Base-by-base conservation (phyloP, 208 protist genomes). In the Wallacemonas sp. region DNA sequence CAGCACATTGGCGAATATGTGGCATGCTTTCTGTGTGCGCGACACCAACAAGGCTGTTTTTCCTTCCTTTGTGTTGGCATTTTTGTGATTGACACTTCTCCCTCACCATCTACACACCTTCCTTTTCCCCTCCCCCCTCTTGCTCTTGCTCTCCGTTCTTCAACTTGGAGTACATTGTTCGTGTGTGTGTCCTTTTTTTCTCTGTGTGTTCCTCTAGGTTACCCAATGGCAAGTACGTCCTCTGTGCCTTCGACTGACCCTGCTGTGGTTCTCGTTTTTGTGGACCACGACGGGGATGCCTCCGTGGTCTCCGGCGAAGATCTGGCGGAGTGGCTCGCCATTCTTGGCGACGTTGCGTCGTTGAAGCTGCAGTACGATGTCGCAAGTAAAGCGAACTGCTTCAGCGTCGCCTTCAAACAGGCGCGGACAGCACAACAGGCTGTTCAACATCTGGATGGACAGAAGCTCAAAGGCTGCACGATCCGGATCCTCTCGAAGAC, bases 301-400 rank as follows among this genome's bases (percentile, higher is more conserved):
- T 26, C 29, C 17, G 29, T 36, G 1, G 65, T 95, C 0, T 78
- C 70, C 19, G 56, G 67, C 2, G 80, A 90, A 34, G 90, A 95
- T 44, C 63, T 95, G 21, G 66, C 68, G 24, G 86, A 95, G 21
- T 95, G 84, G 83, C 66, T 93, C 23, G 55, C 65, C 26, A 83
- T 93, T 32, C 58, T 95, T 19, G 85, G 71, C 23, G 72, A 85
- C 1, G 74, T 95, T 38, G 73, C 85, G 6, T 56, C 78, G 4
- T 72, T 92, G 11, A 95, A 95, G 61, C 52, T 88, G 19, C 90
- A 93, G 72, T 95, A 83, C 69, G 85, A 95, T 57, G 74, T 73
- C 0, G 29, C 76, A 0, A 49, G 49, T 19, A 69, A 79, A 46
- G 27, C 65, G 1, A 52, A 61, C 19, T 93, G 85, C 62, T 95